Percentiles rank a stretch among this genome's conserved stretches.
phyloP scores from a whole-genome alignment of 2,329 filamentous ascomycete genomes.

The Gyromitra esculenta region DNA sequence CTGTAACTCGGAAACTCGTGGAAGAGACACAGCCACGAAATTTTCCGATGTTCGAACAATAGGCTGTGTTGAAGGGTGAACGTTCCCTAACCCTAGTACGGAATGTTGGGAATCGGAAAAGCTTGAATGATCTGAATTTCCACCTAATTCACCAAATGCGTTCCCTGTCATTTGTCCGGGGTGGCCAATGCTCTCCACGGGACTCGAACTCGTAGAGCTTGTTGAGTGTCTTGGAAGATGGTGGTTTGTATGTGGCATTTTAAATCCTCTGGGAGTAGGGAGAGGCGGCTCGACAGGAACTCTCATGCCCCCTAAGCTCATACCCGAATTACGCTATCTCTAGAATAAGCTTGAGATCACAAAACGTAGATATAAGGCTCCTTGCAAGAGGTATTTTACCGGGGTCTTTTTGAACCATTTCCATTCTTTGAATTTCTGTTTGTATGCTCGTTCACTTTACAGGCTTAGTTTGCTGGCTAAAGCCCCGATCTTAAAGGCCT shows the following conservation, averaged over 20 bases:
- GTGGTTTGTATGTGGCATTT: slow-evolving; percentile 36
- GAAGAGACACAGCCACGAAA: slow-evolving; percentile 45
- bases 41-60: slow-evolving; percentile 46
- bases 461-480: slow-evolving; percentile 41
- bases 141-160: slow-evolving; percentile 41
- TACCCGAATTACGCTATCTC: slow-evolving; percentile 43
- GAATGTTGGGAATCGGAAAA: slow-evolving; percentile 36
- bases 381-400: slow-evolving; percentile 45
- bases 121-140: slow-evolving; percentile 43
- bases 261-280: slow-evolving; percentile 25
- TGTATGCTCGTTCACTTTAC: slow-evolving; percentile 54
- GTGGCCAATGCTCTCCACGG: slow-evolving; percentile 46
- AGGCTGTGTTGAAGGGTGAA: slow-evolving; percentile 40
- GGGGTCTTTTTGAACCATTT: slow-evolving; percentile 55
- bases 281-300: slow-evolving; percentile 43
- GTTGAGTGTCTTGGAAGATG: slow-evolving; percentile 42
- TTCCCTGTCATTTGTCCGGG: slow-evolving; percentile 38
- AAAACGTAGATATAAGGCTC: slow-evolving; percentile 17
- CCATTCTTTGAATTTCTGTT: slow-evolving; percentile 56
- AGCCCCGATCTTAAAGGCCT: neutral
- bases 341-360: slow-evolving; percentile 43
- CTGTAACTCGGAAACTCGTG: slow-evolving; percentile 44
- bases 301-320: slow-evolving; percentile 37
- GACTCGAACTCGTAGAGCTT: slow-evolving; percentile 41
- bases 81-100: slow-evolving; percentile 40